Conservation (phyloP, 345 rosid species). For the Eucalyptus rudis region DNA sequence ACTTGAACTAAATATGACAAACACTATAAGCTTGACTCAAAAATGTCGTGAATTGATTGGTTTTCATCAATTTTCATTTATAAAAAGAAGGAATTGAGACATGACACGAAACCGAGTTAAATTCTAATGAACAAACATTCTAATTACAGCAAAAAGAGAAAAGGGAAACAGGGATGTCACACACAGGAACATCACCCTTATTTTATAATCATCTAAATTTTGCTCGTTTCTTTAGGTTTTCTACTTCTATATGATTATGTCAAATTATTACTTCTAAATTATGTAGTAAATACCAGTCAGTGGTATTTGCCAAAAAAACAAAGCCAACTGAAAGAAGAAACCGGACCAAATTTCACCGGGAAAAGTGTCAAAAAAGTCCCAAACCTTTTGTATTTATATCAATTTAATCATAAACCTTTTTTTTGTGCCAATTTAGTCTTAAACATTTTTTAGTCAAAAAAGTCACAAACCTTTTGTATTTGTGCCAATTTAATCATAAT, state of each 20-base stretch:
- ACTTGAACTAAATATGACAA: background rate
- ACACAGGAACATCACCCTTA: background rate
- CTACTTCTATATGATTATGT: background rate
- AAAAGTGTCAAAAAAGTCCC: no score
- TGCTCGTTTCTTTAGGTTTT: background rate
- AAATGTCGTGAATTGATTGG: background rate
- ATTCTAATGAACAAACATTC: background rate
- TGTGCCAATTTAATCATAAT: no score
- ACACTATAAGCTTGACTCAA: accelerated
- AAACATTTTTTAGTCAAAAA: no score
- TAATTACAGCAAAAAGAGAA: background rate
- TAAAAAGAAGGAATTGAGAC: background rate
- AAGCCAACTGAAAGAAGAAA: background rate
- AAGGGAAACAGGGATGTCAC: accelerated
- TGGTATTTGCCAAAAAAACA: background rate
- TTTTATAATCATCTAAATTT: background rate
- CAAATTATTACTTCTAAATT: background rate
- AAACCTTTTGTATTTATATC: no score
- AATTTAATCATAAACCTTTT: no score
- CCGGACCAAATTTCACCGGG: background rate
- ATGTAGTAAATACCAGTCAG: background rate
- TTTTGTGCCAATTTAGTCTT: no score
- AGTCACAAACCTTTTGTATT: no score
- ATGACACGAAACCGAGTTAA: background rate
- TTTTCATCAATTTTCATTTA: background rate